Base-by-base conservation (phyloP, 169 alveolate genomes). In the Cyclospora cayetanensis region DNA sequence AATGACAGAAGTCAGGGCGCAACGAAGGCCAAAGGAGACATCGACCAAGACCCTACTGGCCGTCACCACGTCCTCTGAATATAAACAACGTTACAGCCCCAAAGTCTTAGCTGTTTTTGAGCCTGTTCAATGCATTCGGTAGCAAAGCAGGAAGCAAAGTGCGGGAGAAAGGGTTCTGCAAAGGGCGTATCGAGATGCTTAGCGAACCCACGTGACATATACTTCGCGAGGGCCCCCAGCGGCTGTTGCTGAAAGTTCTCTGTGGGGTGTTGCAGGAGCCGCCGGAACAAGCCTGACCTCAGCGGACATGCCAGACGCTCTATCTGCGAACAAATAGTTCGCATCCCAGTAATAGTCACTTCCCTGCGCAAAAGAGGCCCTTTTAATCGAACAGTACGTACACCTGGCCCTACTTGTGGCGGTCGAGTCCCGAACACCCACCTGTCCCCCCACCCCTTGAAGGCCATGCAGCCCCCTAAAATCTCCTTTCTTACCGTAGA, bases 21-120 rank as follows among this genome's bases (percentile, higher is more conserved):
- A 84, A 29, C 82, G 79, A 7, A 84, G 42, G 35, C 91, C 91
- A 50, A 84, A 84, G 82, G 91, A 84, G 46, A 84, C 60, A 63
- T 84, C 91, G 31, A 84, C 66, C 41, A 84, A 34, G 4, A 84
- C 43, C 53, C 91, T 70, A 35, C 83, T 63, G 22, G 83, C 63
- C 42, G 68, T 70, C 43, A 50, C 66, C 0, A 84, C 52, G 22
- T 84, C 91, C 41, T 70, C 91, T 84, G 91, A 60, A 63, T 4
- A 31, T 12, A 20, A 84, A 34, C 18, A 18, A 27, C n/a, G 35
- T 9, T 34, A 27, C 9, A 42, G 25, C 18, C 29, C 87, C 42
- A 5, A 27, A 31, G 68, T 72, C 35, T 34, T 66, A 66, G 31
- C 77, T n/a, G n/a, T n/a, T n/a, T n/a, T n/a, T n/a, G n/a, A n/a